Base-by-base conservation (phyloP, 1,284 basidiomycete species). In the Heterobasidion parviporum region DNA sequence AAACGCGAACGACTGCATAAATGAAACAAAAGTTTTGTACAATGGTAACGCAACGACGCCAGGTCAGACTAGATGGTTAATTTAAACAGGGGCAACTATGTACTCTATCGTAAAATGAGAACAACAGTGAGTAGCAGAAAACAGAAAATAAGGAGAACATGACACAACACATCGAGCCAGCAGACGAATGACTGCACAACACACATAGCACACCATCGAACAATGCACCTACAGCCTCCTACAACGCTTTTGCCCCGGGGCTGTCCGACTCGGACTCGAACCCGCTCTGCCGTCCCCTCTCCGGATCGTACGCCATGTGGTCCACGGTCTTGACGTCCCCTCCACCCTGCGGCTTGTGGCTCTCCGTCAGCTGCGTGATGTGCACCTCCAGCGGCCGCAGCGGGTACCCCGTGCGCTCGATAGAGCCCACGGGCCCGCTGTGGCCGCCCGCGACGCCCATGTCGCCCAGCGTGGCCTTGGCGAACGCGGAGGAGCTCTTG, bases 301-400 rank as follows among this genome's bases (percentile, higher is more conserved):
- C 46, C 10, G 18, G 10, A 48, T 45, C 52, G n/a, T 53, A 45
- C 38, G 38, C 36, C 14, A 38, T 20, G 16, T n/a, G 18, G 16
- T n/a, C 33, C 20, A n/a, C 33, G 7, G 9, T 44, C 36, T 53
- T 43, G 8, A 8, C 32, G 9, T 43, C 36, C 33, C 5, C 36
- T 15, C n/a, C 12, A 5, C n/a, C 35, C 15, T 6, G 41, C 18
- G 52, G 43, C 26, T 53, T 44, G 26, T 53, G 20, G 14, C 7
- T 43, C 35, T 54, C 32, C 14, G 46, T 49, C 15, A 49, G 44
- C 18, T 54, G 53, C 53, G 53, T 33, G 20, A 54, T 54, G 53
- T 54, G 53, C 18, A 54, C 53, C 46, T 54, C 45, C 8, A 54
- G 44, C 44, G 53, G 53, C 12, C 32, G 44, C 44, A 47, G 32